phyloP scores from a whole-genome alignment of 257 asterid genomes.

The Solanum pinnatisectum region DNA sequence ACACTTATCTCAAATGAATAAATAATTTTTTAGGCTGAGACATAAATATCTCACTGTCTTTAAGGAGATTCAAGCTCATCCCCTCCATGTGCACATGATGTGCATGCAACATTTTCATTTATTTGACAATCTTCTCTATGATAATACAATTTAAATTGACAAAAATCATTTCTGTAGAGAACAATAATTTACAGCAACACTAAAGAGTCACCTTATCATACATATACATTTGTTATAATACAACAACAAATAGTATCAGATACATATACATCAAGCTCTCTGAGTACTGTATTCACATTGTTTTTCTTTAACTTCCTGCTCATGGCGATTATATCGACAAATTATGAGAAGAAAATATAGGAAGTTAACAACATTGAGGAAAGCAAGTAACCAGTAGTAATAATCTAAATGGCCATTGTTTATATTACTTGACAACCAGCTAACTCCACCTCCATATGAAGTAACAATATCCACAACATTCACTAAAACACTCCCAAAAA shows the following conservation, averaged over 20 bases:
- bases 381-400: slow-evolving; percentile 11
- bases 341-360: neutral
- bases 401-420: slow-evolving; percentile 17
- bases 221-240: neutral
- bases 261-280: neutral
- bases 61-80: too few relatives aligned
- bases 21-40: too few relatives aligned
- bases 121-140: neutral
- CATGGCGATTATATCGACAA: neutral
- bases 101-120: neutral
- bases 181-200: neutral
- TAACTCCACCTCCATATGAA: neutral
- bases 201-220: neutral
- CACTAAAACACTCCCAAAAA: slow-evolving; percentile 7
- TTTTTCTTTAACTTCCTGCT: neutral
- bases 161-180: neutral
- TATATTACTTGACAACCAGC: slow-evolving; percentile 17
- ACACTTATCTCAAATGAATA: too few relatives aligned
- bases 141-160: neutral
- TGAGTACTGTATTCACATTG: neutral
- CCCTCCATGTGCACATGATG: too few relatives aligned
- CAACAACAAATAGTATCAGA: neutral
- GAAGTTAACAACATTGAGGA: slow-evolving; percentile 4
- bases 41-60: too few relatives aligned
- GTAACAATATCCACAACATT: neutral